Base-by-base conservation (phyloP, 2,329 filamentous ascomycete genomes). In the Colletotrichum endophyticum region DNA sequence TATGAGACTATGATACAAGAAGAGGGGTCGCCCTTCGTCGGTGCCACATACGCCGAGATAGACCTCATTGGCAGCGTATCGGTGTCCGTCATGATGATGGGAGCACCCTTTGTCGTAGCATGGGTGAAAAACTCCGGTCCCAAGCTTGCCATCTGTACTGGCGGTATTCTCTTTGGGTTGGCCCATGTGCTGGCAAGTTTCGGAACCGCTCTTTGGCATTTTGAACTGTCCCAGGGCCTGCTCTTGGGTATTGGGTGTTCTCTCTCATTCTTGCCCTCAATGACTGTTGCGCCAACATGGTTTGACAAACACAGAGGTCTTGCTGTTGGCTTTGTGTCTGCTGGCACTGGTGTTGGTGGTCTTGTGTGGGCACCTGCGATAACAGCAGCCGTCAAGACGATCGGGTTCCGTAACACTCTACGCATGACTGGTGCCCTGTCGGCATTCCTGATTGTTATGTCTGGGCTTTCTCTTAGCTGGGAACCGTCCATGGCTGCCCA, bases 331-430 rank as follows among this genome's bases (percentile, higher is more conserved):
- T 83, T 85, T 12, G 82, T 86, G 25, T 79, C 84, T 6, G 80
- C 83, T 3, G 84, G 85, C 6, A 84, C 84, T 0, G 85, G 85
- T 1, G 74, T 86, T 1, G 85, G 85, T 0, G 85, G 85, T n/a
- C 79, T 86, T 5, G 82, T 82, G 1, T 84, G 79, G 79, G 77
- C 80, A 11, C 79, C 79, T 5, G 44, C 73, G 0, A 82, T 79
- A 75, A 25, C 53, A 27, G 53, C 53, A 22, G n/a, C 22, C 22
- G 25, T 57, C 22, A 57, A 27, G 22, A 1, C n/a, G 25, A 25
- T 57, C 4, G 53, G 53, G 12, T 57, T 57, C 22, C 53, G 53
- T 8, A 57, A 27, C 22, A 57, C 53, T 57, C 2, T 57, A 15
- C 53, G 53, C 39, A 44, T n/a, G 39, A 57, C 53, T 27, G 53